Evolutionary conservation across 2,329 filamentous ascomycete genomes (phyloP), one percentile per base, ranked within the genome.

Genomic region (Rhynchosporium secalis): DNA sequence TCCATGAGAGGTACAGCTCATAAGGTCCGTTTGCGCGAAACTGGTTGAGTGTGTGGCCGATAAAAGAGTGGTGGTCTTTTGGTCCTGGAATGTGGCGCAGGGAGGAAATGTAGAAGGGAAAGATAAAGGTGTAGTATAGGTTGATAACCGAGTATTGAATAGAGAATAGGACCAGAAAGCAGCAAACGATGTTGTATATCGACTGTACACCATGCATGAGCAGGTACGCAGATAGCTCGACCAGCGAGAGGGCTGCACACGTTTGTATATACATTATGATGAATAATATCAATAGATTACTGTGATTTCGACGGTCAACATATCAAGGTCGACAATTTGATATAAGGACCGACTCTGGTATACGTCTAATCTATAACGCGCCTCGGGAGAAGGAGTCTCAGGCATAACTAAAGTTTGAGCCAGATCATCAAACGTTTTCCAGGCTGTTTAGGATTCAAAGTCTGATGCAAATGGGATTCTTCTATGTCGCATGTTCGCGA

Each of bases 1-100:
- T 73, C 75, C 75, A 77, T 43, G 69, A 36, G 55, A 57, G 20
- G 28, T 57, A 51, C 2, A 76, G 12, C 51, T 75, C 71, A 26
- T 72, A 31, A 47, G 57, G 3, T 64, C 68, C 4, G 62, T 70
- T 66, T 28, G 74, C 68, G 41, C 40, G 64, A 51, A 75, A 65
- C 47, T 75, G 72, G 13, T 75, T 76, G 26, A 73, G 61, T 51
- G 72, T 72, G 65, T 80, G 78, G 6, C 79, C 79, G 12, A 81
- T 46, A 33, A 61, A 48, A 38, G 45, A 43, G 20, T 60, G 58
- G 28, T 60, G 33, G 58, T 54, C 28, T 33, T 60, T 52, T 52
- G 46, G 38, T 45, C 46, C 48, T 54, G 46, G 46, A n/a, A 55
- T 38, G 51, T 55, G 15, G 31, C 51, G 51, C 13, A 55, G 51